phyloP scores from a whole-genome alignment of 305 asterid species.

The Solanum hybrid region DNA sequence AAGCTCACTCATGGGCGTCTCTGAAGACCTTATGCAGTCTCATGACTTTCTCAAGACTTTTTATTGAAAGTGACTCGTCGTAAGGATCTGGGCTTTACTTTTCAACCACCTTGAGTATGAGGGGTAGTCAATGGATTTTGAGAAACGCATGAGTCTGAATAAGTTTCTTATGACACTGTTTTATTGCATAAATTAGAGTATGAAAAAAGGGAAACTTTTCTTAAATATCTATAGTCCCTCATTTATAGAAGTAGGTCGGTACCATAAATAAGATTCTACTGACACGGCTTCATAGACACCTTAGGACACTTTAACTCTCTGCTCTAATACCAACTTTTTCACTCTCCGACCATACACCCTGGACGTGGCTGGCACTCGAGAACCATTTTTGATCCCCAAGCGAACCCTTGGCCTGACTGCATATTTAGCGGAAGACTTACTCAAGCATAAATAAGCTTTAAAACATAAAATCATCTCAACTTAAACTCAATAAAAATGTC shows the following conservation, averaged over 20 bases:
- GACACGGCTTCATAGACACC: not conserved
- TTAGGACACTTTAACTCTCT: not conserved
- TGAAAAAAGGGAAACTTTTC: too few species aligned
- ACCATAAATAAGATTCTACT: not conserved
- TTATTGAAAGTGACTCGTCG: not conserved
- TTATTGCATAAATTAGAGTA: not conserved
- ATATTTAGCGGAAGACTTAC: not conserved
- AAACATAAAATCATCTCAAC: not conserved
- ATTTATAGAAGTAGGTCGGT: too few species aligned
- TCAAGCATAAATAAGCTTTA: not conserved
- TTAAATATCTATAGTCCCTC: not conserved
- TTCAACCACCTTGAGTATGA: not conserved
- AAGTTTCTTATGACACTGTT: not conserved
- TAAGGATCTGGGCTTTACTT: not conserved
- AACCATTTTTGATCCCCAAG: too few species aligned
- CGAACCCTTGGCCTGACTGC: not conserved
- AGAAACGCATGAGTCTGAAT: not conserved
- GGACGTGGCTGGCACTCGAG: not conserved
- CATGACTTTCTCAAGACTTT: not conserved
- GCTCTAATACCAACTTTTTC: not conserved
- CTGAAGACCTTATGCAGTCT: not conserved
- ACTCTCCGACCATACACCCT: not conserved
- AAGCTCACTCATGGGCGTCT: not conserved
- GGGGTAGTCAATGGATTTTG: not conserved
- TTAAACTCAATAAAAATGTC: too few species aligned